Evolutionary conservation across 2,329 filamentous ascomycete species (phyloP).

Genomic region (Hymenoscyphus albidus): DNA sequence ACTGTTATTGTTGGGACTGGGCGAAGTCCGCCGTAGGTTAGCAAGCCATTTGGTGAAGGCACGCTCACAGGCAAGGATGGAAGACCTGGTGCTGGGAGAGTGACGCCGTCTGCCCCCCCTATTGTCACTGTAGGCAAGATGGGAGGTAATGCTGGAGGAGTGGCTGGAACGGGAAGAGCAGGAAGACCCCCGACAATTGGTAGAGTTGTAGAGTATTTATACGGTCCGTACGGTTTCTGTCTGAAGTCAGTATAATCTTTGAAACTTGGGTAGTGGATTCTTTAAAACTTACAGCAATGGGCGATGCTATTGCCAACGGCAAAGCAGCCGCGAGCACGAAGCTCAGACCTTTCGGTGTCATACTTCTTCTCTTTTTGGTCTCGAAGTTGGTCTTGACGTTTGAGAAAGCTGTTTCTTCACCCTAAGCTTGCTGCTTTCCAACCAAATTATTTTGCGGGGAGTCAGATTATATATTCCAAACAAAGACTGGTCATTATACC

Average conservation of each 20-base stretch:
- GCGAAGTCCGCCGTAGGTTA: too few relatives aligned
- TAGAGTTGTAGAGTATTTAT: not conserved
- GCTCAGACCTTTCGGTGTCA: not conserved
- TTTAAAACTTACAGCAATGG: slow-evolving; percentile 1
- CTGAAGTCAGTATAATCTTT: not conserved
- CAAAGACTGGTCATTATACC: not conserved
- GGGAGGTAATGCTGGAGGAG: not conserved
- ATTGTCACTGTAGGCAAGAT: not conserved
- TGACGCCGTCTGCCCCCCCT: not conserved
- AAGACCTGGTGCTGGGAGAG: not conserved
- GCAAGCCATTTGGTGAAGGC: too few relatives aligned
- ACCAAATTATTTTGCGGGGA: not conserved
- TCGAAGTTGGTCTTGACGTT: not conserved
- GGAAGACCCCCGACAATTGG: not conserved
- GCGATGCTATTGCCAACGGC: not conserved
- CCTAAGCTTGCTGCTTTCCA: not conserved
- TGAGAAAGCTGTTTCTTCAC: not conserved
- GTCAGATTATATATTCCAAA: not conserved
- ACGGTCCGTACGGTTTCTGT: not conserved
- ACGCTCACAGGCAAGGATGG: too few relatives aligned
- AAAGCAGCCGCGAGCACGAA: not conserved
- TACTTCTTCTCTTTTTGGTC: not conserved
- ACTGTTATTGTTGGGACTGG: not conserved
- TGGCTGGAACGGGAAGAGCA: not conserved
- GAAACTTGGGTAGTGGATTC: not conserved